These are phyloP conservation scores for Umbelopsis sp. DNA, from an alignment of 192 early-diverging fungal genomes.

Conservation along the genomic window DNA sequence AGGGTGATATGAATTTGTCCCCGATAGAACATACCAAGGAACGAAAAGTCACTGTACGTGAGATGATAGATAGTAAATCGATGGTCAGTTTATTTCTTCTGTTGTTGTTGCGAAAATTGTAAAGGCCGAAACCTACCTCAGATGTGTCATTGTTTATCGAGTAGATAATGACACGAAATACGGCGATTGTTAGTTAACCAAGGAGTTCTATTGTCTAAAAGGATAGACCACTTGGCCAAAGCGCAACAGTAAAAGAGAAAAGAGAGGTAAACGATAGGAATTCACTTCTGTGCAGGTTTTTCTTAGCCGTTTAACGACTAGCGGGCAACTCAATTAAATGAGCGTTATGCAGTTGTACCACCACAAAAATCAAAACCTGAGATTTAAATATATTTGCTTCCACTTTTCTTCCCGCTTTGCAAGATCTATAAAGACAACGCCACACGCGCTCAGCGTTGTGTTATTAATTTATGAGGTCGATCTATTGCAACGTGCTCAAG, in stretches of 20 bases:
- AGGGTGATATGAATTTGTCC: too few species aligned
- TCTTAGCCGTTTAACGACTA: slow-evolving; percentile 8
- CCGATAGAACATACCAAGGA: slow-evolving; percentile 24
- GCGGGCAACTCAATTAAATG: background rate
- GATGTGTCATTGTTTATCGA: slow-evolving; percentile 23
- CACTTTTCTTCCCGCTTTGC: background rate
- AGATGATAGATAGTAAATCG: background rate
- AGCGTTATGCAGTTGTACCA: background rate
- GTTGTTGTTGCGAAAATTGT: background rate
- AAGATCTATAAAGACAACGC: background rate
- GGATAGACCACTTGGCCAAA: slow-evolving; percentile 11
- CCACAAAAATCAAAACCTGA: background rate
- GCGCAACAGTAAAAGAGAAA: background rate
- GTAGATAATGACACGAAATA: background rate
- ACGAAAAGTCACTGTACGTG: slow-evolving; percentile 29
- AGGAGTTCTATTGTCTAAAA: background rate
- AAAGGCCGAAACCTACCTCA: slow-evolving; percentile 9
- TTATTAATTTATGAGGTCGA: background rate
- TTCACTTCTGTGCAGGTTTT: background rate
- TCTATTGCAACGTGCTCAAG: too few species aligned
- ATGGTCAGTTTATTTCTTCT: too few species aligned
- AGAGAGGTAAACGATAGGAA: background rate
- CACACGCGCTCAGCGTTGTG: background rate
- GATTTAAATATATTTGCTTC: background rate
- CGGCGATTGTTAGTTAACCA: background rate